Evolutionary conservation across 2,329 filamentous ascomycete genomes (phyloP).

Genomic region (Aspergillus proliferans): DNA sequence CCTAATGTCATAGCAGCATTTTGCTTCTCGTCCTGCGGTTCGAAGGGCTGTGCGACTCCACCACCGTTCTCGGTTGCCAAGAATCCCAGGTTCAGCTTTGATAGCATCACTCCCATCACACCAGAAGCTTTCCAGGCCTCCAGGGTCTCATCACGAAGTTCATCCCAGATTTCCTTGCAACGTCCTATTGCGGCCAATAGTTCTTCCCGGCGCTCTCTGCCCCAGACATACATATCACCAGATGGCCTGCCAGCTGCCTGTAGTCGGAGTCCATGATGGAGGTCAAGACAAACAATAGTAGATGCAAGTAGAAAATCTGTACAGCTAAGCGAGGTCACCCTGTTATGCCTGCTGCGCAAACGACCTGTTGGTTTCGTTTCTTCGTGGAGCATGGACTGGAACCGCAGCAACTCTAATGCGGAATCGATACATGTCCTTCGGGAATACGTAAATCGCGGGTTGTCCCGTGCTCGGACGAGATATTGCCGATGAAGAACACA

Average conservation of each 20-base stretch:
- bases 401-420: conserved; percentile 71
- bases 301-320: conserved; percentile 82
- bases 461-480: conserved; percentile 68
- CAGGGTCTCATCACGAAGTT: conserved; percentile 68
- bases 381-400: conserved; percentile 67
- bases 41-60: conserved; percentile 20
- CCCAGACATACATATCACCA: conserved; percentile 42
- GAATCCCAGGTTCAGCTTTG: conserved; percentile 55
- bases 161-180: conserved; percentile 73
- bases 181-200: conserved; percentile 71
- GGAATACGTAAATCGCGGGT: conserved; percentile 76
- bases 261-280: conserved; percentile 55
- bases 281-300: conserved; percentile 75
- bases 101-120: conserved; percentile 75
- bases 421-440: conserved; percentile 79
- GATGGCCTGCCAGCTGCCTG: conserved; percentile 27
- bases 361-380: conserved; percentile 69
- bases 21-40: conserved; percentile 52
- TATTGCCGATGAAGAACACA: conserved; percentile 87
- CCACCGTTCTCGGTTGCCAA: conserved; percentile 19
- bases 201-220: conserved; percentile 52
- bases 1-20: conserved; percentile 66
- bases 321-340: conserved; percentile 70
- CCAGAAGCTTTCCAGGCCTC: conserved; percentile 83
- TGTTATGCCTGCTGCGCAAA: conserved; percentile 68